phyloP scores from a whole-genome alignment of 1,284 basidiomycete genomes.

The Farysia itapuensis region DNA sequence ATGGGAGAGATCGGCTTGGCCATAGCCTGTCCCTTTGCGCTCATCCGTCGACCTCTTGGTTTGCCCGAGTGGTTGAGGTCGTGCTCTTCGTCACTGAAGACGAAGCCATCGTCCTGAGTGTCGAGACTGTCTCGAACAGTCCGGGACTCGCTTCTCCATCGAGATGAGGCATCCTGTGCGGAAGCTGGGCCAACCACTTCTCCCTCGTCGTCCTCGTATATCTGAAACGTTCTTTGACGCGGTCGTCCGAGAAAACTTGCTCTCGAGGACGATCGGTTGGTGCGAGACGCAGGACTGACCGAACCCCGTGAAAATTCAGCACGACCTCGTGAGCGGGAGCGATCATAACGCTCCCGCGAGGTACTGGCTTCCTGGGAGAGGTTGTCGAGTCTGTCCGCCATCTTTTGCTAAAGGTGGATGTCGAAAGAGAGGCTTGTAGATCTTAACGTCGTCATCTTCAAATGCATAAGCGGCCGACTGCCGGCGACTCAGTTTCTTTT shows the following conservation, averaged over 20 bases:
- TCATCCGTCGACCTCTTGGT: neutral
- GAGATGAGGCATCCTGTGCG: neutral
- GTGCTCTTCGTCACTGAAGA: conserved; percentile 19
- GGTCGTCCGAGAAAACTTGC: conserved; percentile 31
- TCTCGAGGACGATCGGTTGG: conserved; percentile 19
- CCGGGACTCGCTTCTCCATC: conserved; percentile 23
- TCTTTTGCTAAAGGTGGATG: too few relatives aligned
- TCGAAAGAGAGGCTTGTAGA: too few relatives aligned
- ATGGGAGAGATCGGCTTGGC: neutral
- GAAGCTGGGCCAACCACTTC: neutral
- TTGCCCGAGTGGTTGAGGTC: neutral
- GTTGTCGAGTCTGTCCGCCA: too few relatives aligned
- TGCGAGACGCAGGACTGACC: neutral
- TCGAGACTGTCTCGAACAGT: conserved; percentile 26
- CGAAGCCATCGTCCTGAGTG: conserved; percentile 13
- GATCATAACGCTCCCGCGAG: too few relatives aligned
- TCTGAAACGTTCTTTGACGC: conserved; percentile 20
- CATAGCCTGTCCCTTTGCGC: neutral
- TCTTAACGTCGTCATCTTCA: too few relatives aligned
- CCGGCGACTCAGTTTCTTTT: too few relatives aligned
- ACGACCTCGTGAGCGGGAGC: neutral
- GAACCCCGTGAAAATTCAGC: neutral
- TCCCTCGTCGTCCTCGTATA: conserved; percentile 22
- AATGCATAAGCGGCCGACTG: too few relatives aligned
- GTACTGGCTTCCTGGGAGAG: too few relatives aligned